Evolutionary conservation across 73 alveolate species (phyloP), one percentile per base, ranked within the genome.

Genomic region (Paramecium caudatum): DNA sequence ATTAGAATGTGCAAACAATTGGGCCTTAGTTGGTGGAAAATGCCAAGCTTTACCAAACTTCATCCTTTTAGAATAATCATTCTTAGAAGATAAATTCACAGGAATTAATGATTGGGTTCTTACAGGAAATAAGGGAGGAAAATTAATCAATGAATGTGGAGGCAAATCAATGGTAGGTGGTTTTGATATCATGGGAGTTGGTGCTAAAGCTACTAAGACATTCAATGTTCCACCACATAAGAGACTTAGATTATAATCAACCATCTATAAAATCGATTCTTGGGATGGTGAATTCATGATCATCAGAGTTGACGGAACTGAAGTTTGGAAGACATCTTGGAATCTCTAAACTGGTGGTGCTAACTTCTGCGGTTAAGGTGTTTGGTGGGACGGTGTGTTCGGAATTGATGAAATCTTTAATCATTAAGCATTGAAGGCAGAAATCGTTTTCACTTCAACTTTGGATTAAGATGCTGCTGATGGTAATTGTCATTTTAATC

Each of bases 321-420:
- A 74, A 4, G 88, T 74, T 6, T 74, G 88, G 88, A 74, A 74
- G 69, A 43, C 69, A 36, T 74, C 43, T 12, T 74, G 68, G 62
- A 74, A 74, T 74, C 62, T 74, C 10, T 74, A 74, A 19, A 74
- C 88, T 5, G 88, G 88, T 41, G 88, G 88, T 17, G 88, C 69
- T 5, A 74, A 74, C 32, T 19, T 74, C 68, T 74, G 88, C 43
- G 88, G 88, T 15, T 36, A 3, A 10, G 88, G 88, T 41, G 19
- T 39, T 8, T 74, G 39, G 46, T 41, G 17, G 17, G 88, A 74
- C 32, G 62, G 43, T 39, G 16, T 39, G 12, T 7, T 17, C 32
- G 19, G 23, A 5, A 68, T 74, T 17, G 88, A 74, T 74, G 62
- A 74, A 74, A 74, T 74, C 45, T 41, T 74, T 19, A 45, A 41